phyloP scores from a whole-genome alignment of 495 filamentous ascomycete species.

The Apodospora peruviana region DNA sequence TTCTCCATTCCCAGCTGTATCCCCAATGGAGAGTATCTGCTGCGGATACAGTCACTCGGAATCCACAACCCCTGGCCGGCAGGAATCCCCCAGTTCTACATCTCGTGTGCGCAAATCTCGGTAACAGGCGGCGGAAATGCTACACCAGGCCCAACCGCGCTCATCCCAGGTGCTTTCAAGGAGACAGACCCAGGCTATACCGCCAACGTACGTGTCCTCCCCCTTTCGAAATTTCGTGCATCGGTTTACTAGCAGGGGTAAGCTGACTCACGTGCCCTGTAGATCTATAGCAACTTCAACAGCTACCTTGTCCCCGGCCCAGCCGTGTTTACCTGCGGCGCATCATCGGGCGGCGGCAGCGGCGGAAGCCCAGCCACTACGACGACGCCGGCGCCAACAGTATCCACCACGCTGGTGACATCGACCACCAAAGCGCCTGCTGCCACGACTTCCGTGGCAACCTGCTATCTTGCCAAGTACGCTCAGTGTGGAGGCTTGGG shows the following conservation, averaged over 20 bases:
- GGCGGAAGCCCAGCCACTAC: not conserved
- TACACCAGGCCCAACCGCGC: slow-evolving; percentile 39
- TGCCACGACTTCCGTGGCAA: not conserved
- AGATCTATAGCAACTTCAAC: slow-evolving; percentile 27
- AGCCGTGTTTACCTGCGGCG: slow-evolving; percentile 17
- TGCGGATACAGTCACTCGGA: slow-evolving; percentile 56
- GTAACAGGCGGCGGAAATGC: slow-evolving; percentile 49
- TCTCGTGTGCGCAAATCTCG: slow-evolving; percentile 55
- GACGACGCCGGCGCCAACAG: not conserved
- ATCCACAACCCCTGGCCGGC: slow-evolving; percentile 53
- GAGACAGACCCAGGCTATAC: slow-evolving; percentile 51
- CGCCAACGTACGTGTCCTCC: slow-evolving; percentile 26
- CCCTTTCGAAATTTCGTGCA: not conserved
- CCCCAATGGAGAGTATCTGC: slow-evolving; percentile 55
- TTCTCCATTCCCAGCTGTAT: slow-evolving; percentile 51
- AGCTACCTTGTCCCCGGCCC: slow-evolving; percentile 28
- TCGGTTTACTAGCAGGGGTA: not conserved
- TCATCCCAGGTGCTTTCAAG: slow-evolving; percentile 52
- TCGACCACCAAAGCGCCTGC: slow-evolving; percentile 1
- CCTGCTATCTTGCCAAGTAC: slow-evolving; percentile 25
- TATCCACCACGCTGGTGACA: slow-evolving; percentile 9
- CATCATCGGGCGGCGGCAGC: slow-evolving; percentile 2
- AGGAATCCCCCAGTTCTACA: slow-evolving; percentile 48
- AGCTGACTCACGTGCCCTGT: not conserved
- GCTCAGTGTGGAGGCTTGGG: slow-evolving; percentile 35